These are phyloP conservation scores for Cryptococcus hybrid DNA, from an alignment of 1,284 basidiomycete genomes.

Conservation along the genomic window DNA sequence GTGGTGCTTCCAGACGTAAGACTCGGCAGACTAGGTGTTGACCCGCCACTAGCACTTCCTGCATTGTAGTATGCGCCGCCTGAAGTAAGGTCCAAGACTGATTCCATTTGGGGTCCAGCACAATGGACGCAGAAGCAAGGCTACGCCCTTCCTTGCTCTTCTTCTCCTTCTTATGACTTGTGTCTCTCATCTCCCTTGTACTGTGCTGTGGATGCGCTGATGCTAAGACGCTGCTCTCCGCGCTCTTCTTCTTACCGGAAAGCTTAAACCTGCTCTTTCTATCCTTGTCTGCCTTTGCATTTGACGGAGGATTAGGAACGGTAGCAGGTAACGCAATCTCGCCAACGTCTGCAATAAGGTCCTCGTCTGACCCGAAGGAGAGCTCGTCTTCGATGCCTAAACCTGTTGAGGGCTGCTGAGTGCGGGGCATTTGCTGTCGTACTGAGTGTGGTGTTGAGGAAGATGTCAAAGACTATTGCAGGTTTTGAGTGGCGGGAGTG, in stretches of 20 bases:
- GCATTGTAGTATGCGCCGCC: constrained; percentile 4
- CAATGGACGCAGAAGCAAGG: constrained; percentile 8
- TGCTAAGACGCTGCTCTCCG: background rate
- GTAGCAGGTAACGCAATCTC: constrained; percentile 15
- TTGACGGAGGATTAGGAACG: background rate
- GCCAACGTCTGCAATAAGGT: constrained; percentile 35
- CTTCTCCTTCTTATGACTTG: constrained; percentile 6
- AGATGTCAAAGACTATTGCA: no score
- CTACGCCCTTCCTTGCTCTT: constrained; percentile 3
- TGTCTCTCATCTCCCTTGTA: background rate
- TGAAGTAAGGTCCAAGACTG: constrained; percentile 22
- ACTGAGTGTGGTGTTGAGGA: no score
- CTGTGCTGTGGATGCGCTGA: background rate
- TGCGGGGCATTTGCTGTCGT: constrained; percentile 3
- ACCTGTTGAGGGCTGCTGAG: constrained; percentile 3
- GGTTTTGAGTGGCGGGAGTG: no score
- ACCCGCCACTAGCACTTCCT: constrained; percentile 1
- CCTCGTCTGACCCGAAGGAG: constrained; percentile 39
- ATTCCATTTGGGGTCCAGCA: constrained; percentile 18
- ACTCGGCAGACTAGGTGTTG: constrained; percentile 5
- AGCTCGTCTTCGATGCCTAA: constrained; percentile 45
- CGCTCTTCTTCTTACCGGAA: constrained; percentile 1
- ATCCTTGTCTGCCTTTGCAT: background rate
- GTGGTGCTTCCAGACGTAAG: constrained; percentile 1
- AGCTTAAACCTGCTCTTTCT: background rate